Evolutionary conservation across 805 yeast species (phyloP).

Genomic region (Deakozyma indianensis): DNA sequence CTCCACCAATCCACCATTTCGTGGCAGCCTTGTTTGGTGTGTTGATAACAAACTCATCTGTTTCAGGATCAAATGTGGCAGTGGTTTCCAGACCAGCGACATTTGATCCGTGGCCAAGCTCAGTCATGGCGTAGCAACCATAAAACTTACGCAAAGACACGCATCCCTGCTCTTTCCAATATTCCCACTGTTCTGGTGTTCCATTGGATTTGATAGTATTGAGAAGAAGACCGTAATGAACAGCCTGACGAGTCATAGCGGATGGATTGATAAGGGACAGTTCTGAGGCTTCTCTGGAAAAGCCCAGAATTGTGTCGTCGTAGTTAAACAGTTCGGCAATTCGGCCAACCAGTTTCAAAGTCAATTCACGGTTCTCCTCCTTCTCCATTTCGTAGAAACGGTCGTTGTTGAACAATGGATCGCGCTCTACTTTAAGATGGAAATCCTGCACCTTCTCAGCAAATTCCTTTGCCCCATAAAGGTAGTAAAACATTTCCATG

Average conservation of each 20-base stretch:
- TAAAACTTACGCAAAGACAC: constrained; percentile 27
- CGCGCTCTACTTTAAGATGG: constrained; percentile 34
- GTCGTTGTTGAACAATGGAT: constrained; percentile 31
- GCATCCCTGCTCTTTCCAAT: constrained; percentile 60
- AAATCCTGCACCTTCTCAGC: constrained; percentile 26
- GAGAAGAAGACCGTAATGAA: constrained; percentile 75
- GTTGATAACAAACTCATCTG: constrained; percentile 57
- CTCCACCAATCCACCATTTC: constrained; percentile 99
- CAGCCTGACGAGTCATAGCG: constrained; percentile 69
- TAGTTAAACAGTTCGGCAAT: constrained; percentile 14
- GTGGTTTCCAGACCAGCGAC: constrained; percentile 91
- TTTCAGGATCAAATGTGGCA: constrained; percentile 55
- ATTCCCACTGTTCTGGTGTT: constrained; percentile 65
- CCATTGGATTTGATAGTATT: constrained; percentile 79
- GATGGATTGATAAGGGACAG: constrained; percentile 47
- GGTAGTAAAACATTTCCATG: constrained; percentile 26
- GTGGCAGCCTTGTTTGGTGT: constrained; percentile 91
- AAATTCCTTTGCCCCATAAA: constrained; percentile 26
- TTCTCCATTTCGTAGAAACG: constrained; percentile 32
- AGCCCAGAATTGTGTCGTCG: constrained; percentile 16
- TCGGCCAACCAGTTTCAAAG: constrained; percentile 17
- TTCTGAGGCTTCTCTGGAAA: constrained; percentile 14
- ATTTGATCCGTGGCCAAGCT: constrained; percentile 84
- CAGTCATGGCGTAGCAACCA: constrained; percentile 93
- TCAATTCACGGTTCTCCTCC: constrained; percentile 23